A percentile compares a stretch with the other conserved stretches of the same genome.
These are phyloP conservation scores for Chaetomiaceae sp. DNA, from an alignment of 2,329 filamentous ascomycete genomes.

Conservation along the genomic window DNA sequence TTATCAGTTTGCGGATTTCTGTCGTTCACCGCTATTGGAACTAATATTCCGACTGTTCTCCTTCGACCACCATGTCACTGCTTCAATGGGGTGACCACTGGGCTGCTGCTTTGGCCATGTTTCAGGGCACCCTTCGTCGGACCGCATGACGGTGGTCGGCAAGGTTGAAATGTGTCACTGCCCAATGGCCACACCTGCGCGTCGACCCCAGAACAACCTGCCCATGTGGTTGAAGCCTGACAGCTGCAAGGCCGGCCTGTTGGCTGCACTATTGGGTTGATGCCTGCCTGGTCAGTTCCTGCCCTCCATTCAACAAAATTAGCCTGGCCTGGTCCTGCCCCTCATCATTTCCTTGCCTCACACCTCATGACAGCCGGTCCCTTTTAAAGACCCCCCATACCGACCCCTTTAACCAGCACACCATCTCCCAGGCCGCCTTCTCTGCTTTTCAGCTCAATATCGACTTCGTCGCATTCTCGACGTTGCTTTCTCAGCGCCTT, in stretches of 20 bases:
- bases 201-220: constrained; percentile 5
- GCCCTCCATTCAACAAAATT: constrained; percentile 15
- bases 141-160: constrained; percentile 23
- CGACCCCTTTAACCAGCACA: constrained; percentile 3
- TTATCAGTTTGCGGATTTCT: no score
- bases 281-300: neutral
- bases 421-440: neutral
- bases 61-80: neutral
- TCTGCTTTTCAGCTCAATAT: neutral
- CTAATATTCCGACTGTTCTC: neutral
- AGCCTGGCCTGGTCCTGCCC: constrained; percentile 6
- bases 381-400: neutral
- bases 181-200: constrained; percentile 23
- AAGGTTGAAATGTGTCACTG: constrained; percentile 26
- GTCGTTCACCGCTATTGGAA: no score
- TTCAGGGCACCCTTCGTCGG: constrained; percentile 25
- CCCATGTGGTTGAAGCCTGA: constrained; percentile 17
- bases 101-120: constrained; percentile 24
- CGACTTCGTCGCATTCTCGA: neutral
- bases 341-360: constrained; percentile 10
- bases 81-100: constrained; percentile 20
- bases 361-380: neutral
- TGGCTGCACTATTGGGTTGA: constrained; percentile 1
- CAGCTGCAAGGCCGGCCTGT: constrained; percentile 3
- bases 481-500: neutral